Evolutionary conservation across 805 yeast species (phyloP).

Genomic region (Ogataea trehaloabstinens): DNA sequence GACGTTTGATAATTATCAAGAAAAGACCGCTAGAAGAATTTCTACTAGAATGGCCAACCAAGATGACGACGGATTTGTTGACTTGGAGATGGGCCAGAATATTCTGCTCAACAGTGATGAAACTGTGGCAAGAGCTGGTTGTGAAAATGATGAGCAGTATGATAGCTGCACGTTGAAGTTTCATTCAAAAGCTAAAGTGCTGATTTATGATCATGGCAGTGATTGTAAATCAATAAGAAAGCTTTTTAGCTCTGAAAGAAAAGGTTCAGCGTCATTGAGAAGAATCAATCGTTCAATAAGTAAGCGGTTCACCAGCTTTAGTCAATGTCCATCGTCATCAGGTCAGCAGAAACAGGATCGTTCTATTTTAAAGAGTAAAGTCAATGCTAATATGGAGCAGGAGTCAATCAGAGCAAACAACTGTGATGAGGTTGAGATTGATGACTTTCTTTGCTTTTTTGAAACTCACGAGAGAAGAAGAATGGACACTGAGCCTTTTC

Average conservation of each 20-base stretch:
- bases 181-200: conserved; percentile 22
- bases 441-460: conserved; percentile 34
- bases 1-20: conserved; percentile 4
- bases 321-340: conserved; percentile 1
- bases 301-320: conserved; percentile 16
- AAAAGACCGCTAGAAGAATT: neutral
- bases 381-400: conserved; percentile 32
- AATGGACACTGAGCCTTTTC: conserved; percentile 31
- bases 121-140: neutral
- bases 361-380: conserved; percentile 38
- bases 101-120: neutral
- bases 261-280: conserved; percentile 13
- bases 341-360: conserved; percentile 12
- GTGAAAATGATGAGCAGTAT: conserved; percentile 6
- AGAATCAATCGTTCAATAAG: conserved; percentile 20
- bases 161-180: conserved; percentile 14
- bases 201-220: conserved; percentile 22
- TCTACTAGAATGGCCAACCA: neutral
- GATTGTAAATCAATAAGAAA: conserved; percentile 20
- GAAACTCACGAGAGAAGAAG: conserved; percentile 36
- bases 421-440: conserved; percentile 38
- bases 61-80: neutral
- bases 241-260: conserved; percentile 10
- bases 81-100: neutral
- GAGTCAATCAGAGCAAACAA: conserved; percentile 37